Evolutionary conservation across 306 rosid genomes (phyloP).

Genomic region (Rosa rugosa): DNA sequence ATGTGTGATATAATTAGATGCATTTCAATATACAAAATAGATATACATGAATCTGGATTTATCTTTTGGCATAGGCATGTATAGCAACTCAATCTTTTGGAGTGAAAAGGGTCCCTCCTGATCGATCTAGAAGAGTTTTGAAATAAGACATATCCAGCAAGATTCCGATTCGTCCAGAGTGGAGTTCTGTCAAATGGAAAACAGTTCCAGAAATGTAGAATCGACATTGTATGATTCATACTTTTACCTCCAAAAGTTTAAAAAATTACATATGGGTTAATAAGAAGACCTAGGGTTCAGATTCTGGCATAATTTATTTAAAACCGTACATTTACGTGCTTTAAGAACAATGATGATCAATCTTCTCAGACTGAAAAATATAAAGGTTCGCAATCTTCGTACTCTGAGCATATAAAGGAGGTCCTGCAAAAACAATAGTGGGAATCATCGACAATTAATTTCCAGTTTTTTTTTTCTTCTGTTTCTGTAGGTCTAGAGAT

Average conservation of each 20-base stretch:
- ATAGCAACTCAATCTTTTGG: neutral
- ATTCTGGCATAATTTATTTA: neutral
- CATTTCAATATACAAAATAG: too few species aligned
- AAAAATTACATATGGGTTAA: neutral
- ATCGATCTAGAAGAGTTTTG: neutral
- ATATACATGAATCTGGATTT: neutral
- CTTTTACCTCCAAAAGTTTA: too few species aligned
- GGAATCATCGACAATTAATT: neutral
- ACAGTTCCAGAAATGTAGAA: neutral
- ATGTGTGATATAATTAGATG: too few species aligned
- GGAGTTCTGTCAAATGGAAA: neutral
- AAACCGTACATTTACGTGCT: neutral
- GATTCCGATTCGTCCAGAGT: neutral
- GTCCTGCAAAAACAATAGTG: slow-evolving; percentile 3
- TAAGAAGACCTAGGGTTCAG: neutral
- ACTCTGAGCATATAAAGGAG: neutral
- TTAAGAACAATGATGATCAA: neutral
- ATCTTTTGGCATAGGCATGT: neutral
- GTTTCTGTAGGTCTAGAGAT: neutral
- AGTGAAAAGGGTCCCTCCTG: neutral
- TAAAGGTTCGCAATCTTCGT: neutral
- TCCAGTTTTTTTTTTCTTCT: neutral
- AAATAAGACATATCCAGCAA: neutral
- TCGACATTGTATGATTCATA: neutral
- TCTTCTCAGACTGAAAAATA: neutral